Percentiles rank a stretch among this genome's conserved stretches.
Conservation (phyloP, 2,329 filamentous ascomycete genomes). For the Didymella segeticola region DNA sequence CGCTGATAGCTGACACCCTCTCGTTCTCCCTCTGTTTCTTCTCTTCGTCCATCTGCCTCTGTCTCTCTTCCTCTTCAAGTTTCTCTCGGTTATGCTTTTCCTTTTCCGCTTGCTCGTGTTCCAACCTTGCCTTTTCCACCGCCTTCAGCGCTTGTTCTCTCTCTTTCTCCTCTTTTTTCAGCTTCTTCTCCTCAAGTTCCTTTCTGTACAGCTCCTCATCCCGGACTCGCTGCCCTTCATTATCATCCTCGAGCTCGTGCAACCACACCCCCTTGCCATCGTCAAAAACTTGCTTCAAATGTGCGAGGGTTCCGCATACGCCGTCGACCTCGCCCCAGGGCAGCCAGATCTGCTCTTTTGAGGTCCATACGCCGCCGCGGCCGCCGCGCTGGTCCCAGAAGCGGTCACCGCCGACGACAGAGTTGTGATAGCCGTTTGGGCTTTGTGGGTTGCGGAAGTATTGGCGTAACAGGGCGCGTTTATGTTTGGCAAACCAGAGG, state of each 20-base stretch:
- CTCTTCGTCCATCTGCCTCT: constrained; percentile 8
- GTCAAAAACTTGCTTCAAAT: constrained; percentile 55
- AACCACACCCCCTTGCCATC: constrained; percentile 55
- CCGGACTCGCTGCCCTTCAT: constrained; percentile 20
- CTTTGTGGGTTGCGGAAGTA: constrained; percentile 56
- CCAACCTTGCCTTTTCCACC: constrained; percentile 14
- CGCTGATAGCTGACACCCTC: constrained; percentile 1
- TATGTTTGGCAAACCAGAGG: constrained; percentile 59
- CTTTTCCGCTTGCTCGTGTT: constrained; percentile 12
- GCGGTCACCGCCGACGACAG: constrained; percentile 55
- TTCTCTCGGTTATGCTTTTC: constrained; percentile 13
- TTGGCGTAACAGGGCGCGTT: constrained; percentile 58
- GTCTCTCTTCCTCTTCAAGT: constrained; percentile 11
- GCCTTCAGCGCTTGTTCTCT: constrained; percentile 8
- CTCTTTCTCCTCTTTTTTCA: constrained; percentile 22
- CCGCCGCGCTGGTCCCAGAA: constrained; percentile 60
- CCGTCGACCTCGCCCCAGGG: constrained; percentile 56
- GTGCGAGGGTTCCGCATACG: constrained; percentile 42
- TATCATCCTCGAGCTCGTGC: constrained; percentile 34
- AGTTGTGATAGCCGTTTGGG: constrained; percentile 52
- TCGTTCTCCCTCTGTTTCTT: neutral
- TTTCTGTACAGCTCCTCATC: constrained; percentile 22
- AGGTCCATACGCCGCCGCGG: constrained; percentile 62
- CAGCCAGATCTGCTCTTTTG: constrained; percentile 55
- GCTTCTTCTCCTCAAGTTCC: constrained; percentile 19